Evolutionary conservation across 495 filamentous ascomycete species (phyloP), one percentile per base, ranked within the genome.

Genomic region (Aspergillus egyptiacus): DNA sequence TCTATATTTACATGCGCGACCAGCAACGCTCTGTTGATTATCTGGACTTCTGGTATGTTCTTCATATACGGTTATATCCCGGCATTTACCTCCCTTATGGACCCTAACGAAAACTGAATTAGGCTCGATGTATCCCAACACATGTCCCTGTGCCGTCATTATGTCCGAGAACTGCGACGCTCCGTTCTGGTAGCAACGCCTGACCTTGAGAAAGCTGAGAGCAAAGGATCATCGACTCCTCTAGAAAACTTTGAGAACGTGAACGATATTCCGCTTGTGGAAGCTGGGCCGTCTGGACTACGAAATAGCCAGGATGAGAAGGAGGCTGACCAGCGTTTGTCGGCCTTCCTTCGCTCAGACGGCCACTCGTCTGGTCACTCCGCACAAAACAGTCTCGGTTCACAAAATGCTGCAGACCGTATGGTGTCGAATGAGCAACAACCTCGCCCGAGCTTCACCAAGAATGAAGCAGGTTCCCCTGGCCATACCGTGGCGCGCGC

Each of bases 51-150:
- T 99, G 94, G 93, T 98, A 73, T 19, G 50, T 14, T 37, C 1
- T 3, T 46, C 2, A 6, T 14, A 22, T 41, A 15, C 14, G 25
- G 6, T 27, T 20, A 2, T 28, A 15, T 41, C 6, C 8, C 13
- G 6, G 13, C 5, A 19, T 20, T n/a, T 22, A 33, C n/a, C 35
- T 18, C 5, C 17, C 17, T 17, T 30, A 11, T 7, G 8, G 11
- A 33, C n/a, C 22, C 33, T 47, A 35, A 48, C 18, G 22, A 30
- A n/a, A 13, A 36, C 28, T 51, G 45, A 44, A 51, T 17, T 54
- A 98, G 91, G 93, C 90, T 99, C 58, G 93, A 99, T 82, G 91
- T 99, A 33, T 89, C 93, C 8, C 93, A 99, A 62, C 93, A 99
- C 66, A 96, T 96, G 84, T 93, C 89, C 13, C 79, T 99, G 22